A percentile compares a stretch with the other conserved stretches of the same genome.
Evolutionary conservation across 176 grass and related monocot species (phyloP).

Genomic region (Tuctoria greenei): DNA sequence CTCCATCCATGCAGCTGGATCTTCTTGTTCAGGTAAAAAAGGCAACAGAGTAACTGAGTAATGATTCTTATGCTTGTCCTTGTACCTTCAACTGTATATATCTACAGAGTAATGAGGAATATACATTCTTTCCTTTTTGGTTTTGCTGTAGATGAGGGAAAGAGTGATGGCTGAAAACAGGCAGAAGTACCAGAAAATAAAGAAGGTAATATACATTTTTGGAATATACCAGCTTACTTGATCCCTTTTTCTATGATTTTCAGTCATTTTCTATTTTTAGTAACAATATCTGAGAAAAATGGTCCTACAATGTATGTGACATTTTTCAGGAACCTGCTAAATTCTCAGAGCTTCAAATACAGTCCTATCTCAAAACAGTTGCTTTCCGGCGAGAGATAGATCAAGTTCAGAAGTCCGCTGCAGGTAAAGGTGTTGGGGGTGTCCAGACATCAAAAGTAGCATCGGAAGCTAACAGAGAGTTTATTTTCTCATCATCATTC

Average conservation of each 20-base stretch:
- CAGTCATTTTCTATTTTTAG: background rate
- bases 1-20: constrained; percentile 98
- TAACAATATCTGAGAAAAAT: background rate
- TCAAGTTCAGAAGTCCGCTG: constrained; percentile 72
- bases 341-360: constrained; percentile 98
- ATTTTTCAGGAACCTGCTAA: constrained; percentile 77
- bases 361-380: constrained; percentile 98
- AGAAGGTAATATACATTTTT: constrained; percentile 58
- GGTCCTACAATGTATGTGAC: constrained; percentile 2
- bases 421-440: constrained; percentile 73
- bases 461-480: constrained; percentile 96
- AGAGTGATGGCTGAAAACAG: constrained; percentile 98
- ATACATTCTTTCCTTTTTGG: constrained; percentile 26
- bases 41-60: background rate
- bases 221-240: constrained; percentile 28
- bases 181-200: constrained; percentile 97
- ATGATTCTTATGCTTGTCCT: constrained; percentile 15
- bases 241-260: background rate
- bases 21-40: constrained; percentile 89
- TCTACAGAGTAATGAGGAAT: constrained; percentile 13
- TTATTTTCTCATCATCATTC: constrained; percentile 96
- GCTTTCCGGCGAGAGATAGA: constrained; percentile 94
- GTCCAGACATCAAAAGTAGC: constrained; percentile 89
- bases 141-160: constrained; percentile 85
- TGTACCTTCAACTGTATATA: constrained; percentile 20